Evolutionary conservation across 2,329 filamentous ascomycete genomes (phyloP), one percentile per base, ranked within the genome.

Genomic region (Colletotrichum orchidophilum): DNA sequence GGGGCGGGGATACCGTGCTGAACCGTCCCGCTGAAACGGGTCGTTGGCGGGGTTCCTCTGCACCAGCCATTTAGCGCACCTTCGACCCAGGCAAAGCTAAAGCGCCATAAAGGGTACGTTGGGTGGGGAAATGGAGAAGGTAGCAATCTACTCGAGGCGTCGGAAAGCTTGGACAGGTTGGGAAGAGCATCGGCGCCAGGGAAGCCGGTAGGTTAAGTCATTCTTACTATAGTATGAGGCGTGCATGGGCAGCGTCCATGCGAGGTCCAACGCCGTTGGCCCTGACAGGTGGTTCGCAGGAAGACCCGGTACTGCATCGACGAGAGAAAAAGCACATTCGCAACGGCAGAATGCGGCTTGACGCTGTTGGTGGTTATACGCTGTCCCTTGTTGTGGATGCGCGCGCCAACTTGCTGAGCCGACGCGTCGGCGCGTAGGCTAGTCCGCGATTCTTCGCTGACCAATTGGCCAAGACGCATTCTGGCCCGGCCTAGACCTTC

Each of bases 101-200:
- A 59, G 60, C 49, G 57, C 54, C 65, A 54, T 65, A 46, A 27
- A 52, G 26, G 61, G 35, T 18, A 53, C 46, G 29, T 61, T 29
- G 59, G 66, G 50, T 60, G 52, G 27, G 59, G 58, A 54, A 46
- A 66, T 68, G 50, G 57, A 69, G 68, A 68, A 53, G 26, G 39
- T 8, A 63, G 50, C 50, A 73, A 72, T 73, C 18, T 72, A 73
- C 60, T 60, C 60, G 71, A 73, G 61, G 71, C 71, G 54, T 69
- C 65, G 26, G 63, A 72, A 72, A 72, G 63, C 60, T 73, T 60
- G 64, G 69, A 73, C 42, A 63, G 58, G 57, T 55, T 35, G 27
- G n/a, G 39, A 70, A 12, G 33, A 33, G 39, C 50, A 26, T 18
- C 42, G 39, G 15, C 54, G 27, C 21, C 42, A 53, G 46, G 27